Conservation (phyloP, 495 filamentous ascomycete species). For the Xylaria castorea region DNA sequence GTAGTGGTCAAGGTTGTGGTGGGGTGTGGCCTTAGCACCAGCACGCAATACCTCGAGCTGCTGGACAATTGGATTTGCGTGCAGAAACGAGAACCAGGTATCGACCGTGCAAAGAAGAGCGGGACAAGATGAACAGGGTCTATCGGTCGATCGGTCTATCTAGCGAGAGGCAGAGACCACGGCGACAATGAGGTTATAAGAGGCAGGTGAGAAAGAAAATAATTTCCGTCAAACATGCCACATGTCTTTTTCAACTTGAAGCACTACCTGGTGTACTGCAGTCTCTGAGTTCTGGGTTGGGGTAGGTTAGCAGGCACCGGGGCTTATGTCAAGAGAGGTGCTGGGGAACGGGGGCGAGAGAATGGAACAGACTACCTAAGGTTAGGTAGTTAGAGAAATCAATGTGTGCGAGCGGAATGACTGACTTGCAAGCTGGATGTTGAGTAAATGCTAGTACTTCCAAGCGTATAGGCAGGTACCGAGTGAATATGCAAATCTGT, state of each 20-base stretch:
- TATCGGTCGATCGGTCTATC: slow-evolving; percentile 4
- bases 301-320: background rate
- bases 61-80: slow-evolving; percentile 17
- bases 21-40: slow-evolving; percentile 28
- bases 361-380: background rate
- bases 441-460: background rate
- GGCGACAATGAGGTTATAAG: slow-evolving; percentile 24
- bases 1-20: slow-evolving; percentile 22
- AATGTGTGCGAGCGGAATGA: too few relatives aligned
- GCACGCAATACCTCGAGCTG: slow-evolving; percentile 28
- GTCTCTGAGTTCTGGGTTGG: too few relatives aligned
- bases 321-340: slow-evolving; percentile 4
- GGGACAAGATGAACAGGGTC: slow-evolving; percentile 8
- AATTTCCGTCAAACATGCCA: slow-evolving; percentile 39
- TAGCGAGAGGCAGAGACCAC: slow-evolving; percentile 22
- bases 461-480: background rate
- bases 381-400: too few relatives aligned
- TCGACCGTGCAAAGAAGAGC: slow-evolving; percentile 12
- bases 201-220: slow-evolving; percentile 25
- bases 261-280: background rate
- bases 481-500: background rate
- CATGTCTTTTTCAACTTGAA: slow-evolving; percentile 38
- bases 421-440: background rate
- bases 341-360: background rate
- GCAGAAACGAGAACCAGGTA: slow-evolving; percentile 18